Evolutionary conservation across 192 early-diverging fungal species (phyloP), one percentile per base, ranked within the genome.

Genomic region (Coemansia sp.): DNA sequence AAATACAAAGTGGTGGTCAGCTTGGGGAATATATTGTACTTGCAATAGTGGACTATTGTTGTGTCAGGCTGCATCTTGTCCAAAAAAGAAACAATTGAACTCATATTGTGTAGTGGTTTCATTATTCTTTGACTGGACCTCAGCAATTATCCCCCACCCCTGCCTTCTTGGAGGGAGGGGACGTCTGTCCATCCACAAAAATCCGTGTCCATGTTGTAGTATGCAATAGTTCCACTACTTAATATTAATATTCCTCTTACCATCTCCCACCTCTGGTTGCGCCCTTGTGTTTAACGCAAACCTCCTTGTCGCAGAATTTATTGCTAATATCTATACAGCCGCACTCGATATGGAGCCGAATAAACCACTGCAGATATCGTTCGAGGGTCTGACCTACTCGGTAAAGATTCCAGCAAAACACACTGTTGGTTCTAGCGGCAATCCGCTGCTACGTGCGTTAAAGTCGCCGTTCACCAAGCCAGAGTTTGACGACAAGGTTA

Each of bases 311-410:
- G 46, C n/a, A 21, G 21, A 48, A 11, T 33, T 14, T 34, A 56
- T 34, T 57, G 54, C 54, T 34, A 57, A 34, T 57, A 48, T 2
- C 19, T 24, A 6, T 8, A 48, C 46, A 21, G 46, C 44, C n/a
- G 44, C 46, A 19, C 46, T 57, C 6, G 31, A 54, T 33, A 75
- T 75, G 73, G 67, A 65, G 11, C 44, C 46, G 0, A 54, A 39
- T 33, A 53, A 44, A 8, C 80, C 80, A 14, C 62, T 83, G n/a
- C 75, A 78, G 31, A 72, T 83, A 36, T 68, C 72, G 41, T 83
- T 83, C 27, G 67, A 78, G 21, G 53, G 65, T 50, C 69, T 83
- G 37, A 62, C 65, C 11, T 83, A 83, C 59, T 67, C 76, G 8
- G 82, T 84, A 66, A 74, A 60, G 41, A 69, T 84, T 29, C 59